Evolutionary conservation across 176 grass and related monocot genomes (phyloP).

Genomic region (Ensete ventricosum): DNA sequence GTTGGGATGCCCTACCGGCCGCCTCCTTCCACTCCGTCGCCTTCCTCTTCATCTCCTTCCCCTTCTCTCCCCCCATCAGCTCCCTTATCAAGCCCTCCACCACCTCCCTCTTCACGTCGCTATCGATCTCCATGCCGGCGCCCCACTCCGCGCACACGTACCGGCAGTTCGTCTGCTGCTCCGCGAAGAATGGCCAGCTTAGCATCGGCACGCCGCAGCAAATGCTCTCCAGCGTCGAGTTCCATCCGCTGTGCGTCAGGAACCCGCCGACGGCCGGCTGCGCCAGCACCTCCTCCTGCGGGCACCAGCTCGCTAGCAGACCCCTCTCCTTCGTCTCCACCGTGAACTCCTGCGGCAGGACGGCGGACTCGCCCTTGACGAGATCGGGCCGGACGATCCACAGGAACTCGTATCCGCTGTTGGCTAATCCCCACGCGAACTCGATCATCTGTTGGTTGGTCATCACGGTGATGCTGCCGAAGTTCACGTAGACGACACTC

Average conservation of each 20-base stretch:
- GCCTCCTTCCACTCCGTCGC: neutral
- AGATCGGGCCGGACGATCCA: conserved; percentile 13
- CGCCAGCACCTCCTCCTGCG: conserved; percentile 2
- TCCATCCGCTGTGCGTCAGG: conserved; percentile 21
- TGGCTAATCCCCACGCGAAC: conserved; percentile 11
- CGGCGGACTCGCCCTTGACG: neutral
- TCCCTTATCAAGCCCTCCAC: conserved; percentile 17
- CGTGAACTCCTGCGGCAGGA: conserved; percentile 2
- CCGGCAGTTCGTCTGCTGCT: conserved; percentile 13
- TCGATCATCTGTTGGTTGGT: conserved; percentile 6
- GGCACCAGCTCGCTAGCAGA: conserved; percentile 3
- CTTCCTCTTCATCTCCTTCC: conserved; percentile 7
- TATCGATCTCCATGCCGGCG: conserved; percentile 2
- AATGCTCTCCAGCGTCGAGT: conserved; percentile 13
- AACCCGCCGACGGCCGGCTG: conserved; percentile 8
- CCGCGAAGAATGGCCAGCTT: conserved; percentile 17
- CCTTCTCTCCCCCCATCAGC: conserved; percentile 7
- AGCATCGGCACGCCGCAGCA: conserved; percentile 11
- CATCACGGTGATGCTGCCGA: conserved; percentile 11
- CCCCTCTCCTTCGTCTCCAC: conserved; percentile 3
- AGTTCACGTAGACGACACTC: conserved; percentile 10
- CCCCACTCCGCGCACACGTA: neutral
- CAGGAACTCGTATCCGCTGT: neutral
- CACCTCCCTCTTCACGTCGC: conserved; percentile 6
- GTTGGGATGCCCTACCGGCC: neutral